These are phyloP conservation scores for Fusarium oxysporum DNA, from an alignment of 2,329 filamentous ascomycete genomes.

Conservation along the genomic window DNA sequence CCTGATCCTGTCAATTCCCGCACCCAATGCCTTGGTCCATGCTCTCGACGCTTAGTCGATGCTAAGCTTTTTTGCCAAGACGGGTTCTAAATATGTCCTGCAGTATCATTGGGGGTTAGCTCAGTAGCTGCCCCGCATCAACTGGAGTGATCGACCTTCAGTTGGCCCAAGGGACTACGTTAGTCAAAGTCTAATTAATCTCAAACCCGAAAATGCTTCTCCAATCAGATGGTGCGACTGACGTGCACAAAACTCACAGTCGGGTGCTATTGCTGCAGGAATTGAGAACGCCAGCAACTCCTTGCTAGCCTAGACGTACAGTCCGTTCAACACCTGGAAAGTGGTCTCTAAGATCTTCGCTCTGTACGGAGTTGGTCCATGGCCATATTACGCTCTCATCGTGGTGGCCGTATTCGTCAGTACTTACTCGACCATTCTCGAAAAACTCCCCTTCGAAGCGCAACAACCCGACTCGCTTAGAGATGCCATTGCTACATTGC, in stretches of 20 bases:
- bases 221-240: not conserved
- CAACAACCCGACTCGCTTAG: not conserved
- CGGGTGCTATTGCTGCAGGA: not conserved
- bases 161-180: not conserved
- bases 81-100: not conserved
- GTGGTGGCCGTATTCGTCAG: fast-evolving
- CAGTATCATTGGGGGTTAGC: not conserved
- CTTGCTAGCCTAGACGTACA: not conserved
- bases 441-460: not conserved
- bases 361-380: not conserved
- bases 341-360: not conserved
- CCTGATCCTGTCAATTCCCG: not conserved
- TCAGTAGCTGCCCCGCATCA: not conserved
- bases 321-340: not conserved
- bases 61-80: not conserved
- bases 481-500: not conserved
- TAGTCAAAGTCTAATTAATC: not conserved
- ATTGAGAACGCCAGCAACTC: fast-evolving
- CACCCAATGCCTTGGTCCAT: not conserved
- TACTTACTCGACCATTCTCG: not conserved
- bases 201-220: fast-evolving
- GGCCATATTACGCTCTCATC: not conserved
- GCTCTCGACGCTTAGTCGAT: not conserved
- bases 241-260: not conserved
- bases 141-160: not conserved